Conservation (phyloP, 2,329 filamentous ascomycete genomes). For the Cercospora sp. region DNA sequence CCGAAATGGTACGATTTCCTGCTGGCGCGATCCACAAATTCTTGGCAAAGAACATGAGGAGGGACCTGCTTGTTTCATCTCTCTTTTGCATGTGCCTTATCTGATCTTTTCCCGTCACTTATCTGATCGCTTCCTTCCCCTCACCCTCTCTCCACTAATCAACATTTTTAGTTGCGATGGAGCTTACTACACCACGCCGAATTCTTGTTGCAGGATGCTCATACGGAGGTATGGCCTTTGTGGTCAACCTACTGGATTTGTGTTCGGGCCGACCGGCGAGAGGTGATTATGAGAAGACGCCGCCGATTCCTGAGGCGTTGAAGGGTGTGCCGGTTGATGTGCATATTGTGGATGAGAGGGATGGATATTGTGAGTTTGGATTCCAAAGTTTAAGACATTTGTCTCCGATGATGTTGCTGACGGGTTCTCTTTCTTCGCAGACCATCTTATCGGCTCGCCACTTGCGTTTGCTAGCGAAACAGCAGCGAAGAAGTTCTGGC, state of each 20-base stretch:
- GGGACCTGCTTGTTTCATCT: background rate
- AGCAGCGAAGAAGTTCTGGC: constrained; percentile 69
- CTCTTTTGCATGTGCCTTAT: constrained; percentile 12
- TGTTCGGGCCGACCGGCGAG: constrained; percentile 15
- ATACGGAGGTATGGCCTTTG: constrained; percentile 22
- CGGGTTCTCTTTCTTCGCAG: constrained; percentile 43
- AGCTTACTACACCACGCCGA: background rate
- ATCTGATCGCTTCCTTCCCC: constrained; percentile 2
- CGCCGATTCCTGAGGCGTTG: constrained; percentile 17
- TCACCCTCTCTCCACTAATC: background rate
- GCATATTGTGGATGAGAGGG: constrained; percentile 74
- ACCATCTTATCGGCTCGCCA: constrained; percentile 74
- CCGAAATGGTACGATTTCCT: background rate
- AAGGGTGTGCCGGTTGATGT: constrained; percentile 57
- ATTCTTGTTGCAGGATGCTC: constrained; percentile 23
- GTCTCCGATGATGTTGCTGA: background rate
- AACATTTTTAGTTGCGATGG: background rate
- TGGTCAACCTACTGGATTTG: constrained; percentile 22
- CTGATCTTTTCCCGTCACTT: constrained; percentile 5
- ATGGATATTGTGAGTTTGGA: constrained; percentile 67
- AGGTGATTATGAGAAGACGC: constrained; percentile 13
- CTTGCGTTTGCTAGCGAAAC: constrained; percentile 65
- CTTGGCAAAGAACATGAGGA: background rate
- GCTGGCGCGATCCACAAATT: background rate
- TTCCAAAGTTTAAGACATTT: too few species aligned